Base-by-base conservation (phyloP, 2,329 filamentous ascomycete species). In the Alternaria ethzedia region DNA sequence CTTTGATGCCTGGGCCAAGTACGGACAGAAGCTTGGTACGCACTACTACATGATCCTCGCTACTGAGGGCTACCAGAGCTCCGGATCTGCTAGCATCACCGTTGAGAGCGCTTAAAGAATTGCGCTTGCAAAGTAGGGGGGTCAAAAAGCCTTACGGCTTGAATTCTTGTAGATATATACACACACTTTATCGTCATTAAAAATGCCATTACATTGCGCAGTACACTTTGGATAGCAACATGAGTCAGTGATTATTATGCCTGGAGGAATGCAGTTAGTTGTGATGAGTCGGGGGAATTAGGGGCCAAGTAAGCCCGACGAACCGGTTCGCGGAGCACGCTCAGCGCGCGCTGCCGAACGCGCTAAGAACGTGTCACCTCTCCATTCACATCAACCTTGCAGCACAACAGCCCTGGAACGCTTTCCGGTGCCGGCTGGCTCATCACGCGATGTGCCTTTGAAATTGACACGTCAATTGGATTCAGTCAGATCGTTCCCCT, bases 1-100 rank as follows among this genome's bases (percentile, higher is more conserved):
- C 73, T 87, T 88, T 69, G 80, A 84, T 67, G 85, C 85, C 8
- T 88, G 86, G 86, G 74, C 74, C 20, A 78, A 79, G 41, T 70
- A 75, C n/a, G 86, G 86, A 4, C 74, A 87, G 74, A 80, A 76
- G 25, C 71, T 88, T 11, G 86, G 86, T 3, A 79, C 59, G 43
- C 79, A 82, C 67, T 79, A 87, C 74, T 88, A 88, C 74, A 82
- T 84, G 80, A 86, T 88, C 64, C 76, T 87, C 20, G 86, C 86
- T 13, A 85, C 84, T 1, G 86, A 87, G 75, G 86, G 84, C 4
- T 86, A 86, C 75, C 76, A 80, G 64, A 86, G 84, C 77, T 82
- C 79, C 63, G 85, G 86, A 1, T 80, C 76, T 54, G 80, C 85
- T 45, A 76, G 70, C 51, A 86, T 87, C 63, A 86, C 80, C 54